Evolutionary conservation across 2,329 filamentous ascomycete genomes (phyloP), one percentile per base, ranked within the genome.

Genomic region (Thelonectria discophora): DNA sequence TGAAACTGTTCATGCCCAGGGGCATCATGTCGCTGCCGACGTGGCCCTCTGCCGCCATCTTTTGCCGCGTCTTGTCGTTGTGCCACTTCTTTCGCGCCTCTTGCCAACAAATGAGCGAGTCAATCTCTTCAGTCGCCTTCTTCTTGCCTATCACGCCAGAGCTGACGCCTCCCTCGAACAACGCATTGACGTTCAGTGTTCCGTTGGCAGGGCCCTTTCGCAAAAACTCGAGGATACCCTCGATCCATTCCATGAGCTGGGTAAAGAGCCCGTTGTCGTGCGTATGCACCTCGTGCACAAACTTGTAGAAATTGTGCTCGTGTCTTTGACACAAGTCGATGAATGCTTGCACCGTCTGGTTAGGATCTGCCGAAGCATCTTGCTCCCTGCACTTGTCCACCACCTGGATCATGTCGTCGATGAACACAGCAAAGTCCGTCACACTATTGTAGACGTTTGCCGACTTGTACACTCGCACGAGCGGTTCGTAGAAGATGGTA

Each of bases 401-500:
- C 24, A 89, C 86, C 72, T 88, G 85, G 69, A 98, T 97, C 75
- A 94, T 91, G 75, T 99, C 95, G 73, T 97, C 93, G 55, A 95
- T 88, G 71, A 99, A 99, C 40, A 88, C 84, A 0, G 94, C 91
- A 79, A 99, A 98, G 77, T 99, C 95, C 0, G 94, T 98, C 62
- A 99, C 94, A 74, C 92, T 96, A 81, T 89, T 95, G 83, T 98
- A 98, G 24, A 99, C 94, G 71, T 98, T 99, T 66, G 95, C 95
- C 18, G 94, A 97, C 79, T 98, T 99, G 84, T 99, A 99, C 0
- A 99, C 95, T 49, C 95, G 87, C 15, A 99, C 93, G 20, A 99
- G 88, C 0, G 95, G 95, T 75, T 99, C 95, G 78, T 99, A 99
- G 80, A 99, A 99, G 74, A 99, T 98, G 34, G 93, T 97, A 76